These are phyloP conservation scores for Mycocentrospora acerina DNA, from an alignment of 2,329 filamentous ascomycete genomes.

Conservation along the genomic window DNA sequence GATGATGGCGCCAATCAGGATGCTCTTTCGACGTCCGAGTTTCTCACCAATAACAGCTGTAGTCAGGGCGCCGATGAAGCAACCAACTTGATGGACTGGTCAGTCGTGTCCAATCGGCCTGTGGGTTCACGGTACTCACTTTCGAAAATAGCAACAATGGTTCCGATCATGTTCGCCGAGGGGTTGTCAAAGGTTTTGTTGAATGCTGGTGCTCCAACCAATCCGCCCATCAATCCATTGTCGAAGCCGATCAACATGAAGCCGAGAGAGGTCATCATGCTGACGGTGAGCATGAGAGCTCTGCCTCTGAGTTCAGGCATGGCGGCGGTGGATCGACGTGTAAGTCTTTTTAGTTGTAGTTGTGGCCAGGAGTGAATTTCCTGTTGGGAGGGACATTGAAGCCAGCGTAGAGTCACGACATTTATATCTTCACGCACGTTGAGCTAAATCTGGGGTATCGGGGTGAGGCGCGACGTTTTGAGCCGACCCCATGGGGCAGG, in stretches of 20 bases:
- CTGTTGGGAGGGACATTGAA: no score
- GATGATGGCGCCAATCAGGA: slow-evolving; percentile 15
- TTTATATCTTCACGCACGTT: no score
- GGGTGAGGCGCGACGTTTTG: no score
- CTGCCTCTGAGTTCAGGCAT: slow-evolving; percentile 19
- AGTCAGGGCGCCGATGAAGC: slow-evolving; percentile 42
- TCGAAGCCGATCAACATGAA: slow-evolving; percentile 57
- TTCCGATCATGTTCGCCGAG: slow-evolving; percentile 19
- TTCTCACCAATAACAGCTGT: slow-evolving; percentile 53
- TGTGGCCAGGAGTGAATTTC: no score
- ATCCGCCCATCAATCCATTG: slow-evolving; percentile 64
- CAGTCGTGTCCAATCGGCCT: no score
- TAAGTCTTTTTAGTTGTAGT: no score
- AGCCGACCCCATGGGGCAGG: no score
- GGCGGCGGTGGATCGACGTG: background rate
- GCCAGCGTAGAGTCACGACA: no score
- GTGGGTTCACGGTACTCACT: no score
- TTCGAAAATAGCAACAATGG: slow-evolving; percentile 21
- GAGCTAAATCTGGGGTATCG: no score
- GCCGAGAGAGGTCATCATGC: slow-evolving; percentile 17
- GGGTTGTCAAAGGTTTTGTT: slow-evolving; percentile 28
- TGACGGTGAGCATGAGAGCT: slow-evolving; percentile 19
- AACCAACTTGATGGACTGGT: slow-evolving; percentile 36
- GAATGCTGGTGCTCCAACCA: slow-evolving; percentile 68
- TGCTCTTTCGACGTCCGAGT: slow-evolving; percentile 48